Conservation (phyloP, 225 moss, liverwort and hornwort genomes). For the Bryum argenteum region DNA sequence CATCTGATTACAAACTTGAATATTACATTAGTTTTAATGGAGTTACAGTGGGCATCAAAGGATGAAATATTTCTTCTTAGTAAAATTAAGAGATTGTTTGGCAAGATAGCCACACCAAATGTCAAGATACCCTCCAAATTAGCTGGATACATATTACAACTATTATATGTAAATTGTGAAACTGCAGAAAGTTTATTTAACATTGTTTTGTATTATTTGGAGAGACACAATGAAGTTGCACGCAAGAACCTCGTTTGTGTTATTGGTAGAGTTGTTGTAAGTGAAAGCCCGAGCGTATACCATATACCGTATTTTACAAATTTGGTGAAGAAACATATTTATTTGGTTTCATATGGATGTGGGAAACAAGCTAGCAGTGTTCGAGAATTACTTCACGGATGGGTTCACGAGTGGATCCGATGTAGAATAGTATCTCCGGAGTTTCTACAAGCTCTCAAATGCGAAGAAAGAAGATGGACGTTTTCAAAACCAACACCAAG, state of each 20-base stretch:
- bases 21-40: not conserved
- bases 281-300: not conserved
- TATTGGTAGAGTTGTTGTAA: not conserved
- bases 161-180: not conserved
- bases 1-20: no score
- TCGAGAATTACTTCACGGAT: rapidly evolving
- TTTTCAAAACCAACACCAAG: not conserved
- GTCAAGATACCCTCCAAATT: rapidly evolving
- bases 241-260: rapidly evolving
- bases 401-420: not conserved
- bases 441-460: not conserved
- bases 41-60: slow-evolving; percentile 9
- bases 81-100: not conserved
- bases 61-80: not conserved
- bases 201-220: not conserved
- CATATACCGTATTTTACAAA: not conserved
- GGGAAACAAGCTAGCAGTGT: not conserved
- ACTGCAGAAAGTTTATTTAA: not conserved
- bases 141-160: rapidly evolving
- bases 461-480: not conserved
- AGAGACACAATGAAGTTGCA: not conserved
- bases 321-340: not conserved
- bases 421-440: not conserved
- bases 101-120: not conserved
- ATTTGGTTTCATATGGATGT: not conserved